Conservation (phyloP, 768 basidiomycete species). For the Pisolithus microcarpus region DNA sequence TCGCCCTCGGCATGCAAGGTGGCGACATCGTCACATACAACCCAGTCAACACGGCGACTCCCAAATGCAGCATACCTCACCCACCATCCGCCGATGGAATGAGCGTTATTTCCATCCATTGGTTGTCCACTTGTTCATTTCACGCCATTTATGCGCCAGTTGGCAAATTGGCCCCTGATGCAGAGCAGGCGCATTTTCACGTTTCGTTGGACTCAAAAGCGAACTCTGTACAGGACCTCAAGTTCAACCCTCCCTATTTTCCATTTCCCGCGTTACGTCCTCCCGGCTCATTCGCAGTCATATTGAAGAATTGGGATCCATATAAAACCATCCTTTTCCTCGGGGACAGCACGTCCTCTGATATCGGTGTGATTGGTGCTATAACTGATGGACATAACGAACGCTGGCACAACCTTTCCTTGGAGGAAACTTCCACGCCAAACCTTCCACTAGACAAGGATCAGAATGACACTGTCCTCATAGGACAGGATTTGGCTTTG, state of each 20-base stretch:
- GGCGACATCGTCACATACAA: constrained; percentile 69
- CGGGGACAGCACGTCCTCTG: constrained; percentile 45
- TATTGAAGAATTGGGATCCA: constrained; percentile 39
- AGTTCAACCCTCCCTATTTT: constrained; percentile 33
- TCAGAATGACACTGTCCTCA: constrained; percentile 60
- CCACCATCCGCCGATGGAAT: constrained; percentile 46
- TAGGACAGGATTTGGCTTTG: constrained; percentile 61
- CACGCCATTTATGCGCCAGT: constrained; percentile 54
- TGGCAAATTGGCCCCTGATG: constrained; percentile 29
- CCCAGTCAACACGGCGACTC: constrained; percentile 44
- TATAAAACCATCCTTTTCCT: constrained; percentile 36
- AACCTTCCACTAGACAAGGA: constrained; percentile 63
- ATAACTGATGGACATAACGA: constrained; percentile 24
- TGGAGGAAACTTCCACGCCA: constrained; percentile 47
- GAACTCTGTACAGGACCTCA: constrained; percentile 31
- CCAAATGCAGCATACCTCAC: constrained; percentile 49
- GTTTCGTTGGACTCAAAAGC: constrained; percentile 37
- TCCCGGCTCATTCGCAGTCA: constrained; percentile 36
- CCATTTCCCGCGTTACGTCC: constrained; percentile 41
- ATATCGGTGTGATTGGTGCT: constrained; percentile 41
- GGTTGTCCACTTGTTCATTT: constrained; percentile 67
- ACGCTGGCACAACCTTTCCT: constrained; percentile 37
- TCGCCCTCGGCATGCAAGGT: constrained; percentile 64
- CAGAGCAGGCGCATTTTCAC: constrained; percentile 37
- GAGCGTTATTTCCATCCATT: constrained; percentile 48